These are phyloP conservation scores for Rhynchospora pubera DNA, from an alignment of 176 grass and related monocot species.

Conservation along the genomic window DNA sequence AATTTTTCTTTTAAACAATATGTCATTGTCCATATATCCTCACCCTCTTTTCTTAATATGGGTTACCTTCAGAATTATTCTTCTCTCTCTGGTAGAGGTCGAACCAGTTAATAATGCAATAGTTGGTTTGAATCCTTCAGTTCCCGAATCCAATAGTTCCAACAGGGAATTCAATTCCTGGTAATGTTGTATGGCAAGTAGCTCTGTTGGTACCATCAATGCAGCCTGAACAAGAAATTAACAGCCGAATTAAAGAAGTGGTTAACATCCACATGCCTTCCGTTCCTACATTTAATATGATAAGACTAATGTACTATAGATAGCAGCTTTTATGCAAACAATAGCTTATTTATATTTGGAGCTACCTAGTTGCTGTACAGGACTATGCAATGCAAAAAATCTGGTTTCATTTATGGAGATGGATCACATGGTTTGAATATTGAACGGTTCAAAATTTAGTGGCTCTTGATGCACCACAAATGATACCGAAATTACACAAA, in stretches of 20 bases:
- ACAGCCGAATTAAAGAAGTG: constrained; percentile 10
- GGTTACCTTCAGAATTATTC: constrained; percentile 54
- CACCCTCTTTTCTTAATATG: not conserved
- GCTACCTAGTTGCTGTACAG: not conserved
- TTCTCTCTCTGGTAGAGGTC: constrained; percentile 57
- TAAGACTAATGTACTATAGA: not conserved
- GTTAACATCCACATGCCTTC: not conserved
- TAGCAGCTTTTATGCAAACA: not conserved
- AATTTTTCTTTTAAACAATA: too few species aligned
- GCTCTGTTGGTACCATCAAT: constrained; percentile 94
- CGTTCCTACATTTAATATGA: too few species aligned
- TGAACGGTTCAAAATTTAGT: too few species aligned
- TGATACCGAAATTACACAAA: too few species aligned
- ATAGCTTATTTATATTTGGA: not conserved
- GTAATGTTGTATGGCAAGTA: constrained; percentile 87
- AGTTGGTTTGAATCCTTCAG: constrained; percentile 45
- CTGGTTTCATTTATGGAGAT: not conserved
- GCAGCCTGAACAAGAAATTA: constrained; percentile 55
- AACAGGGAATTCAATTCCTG: constrained; percentile 65
- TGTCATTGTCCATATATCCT: too few species aligned
- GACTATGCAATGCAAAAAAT: not conserved
- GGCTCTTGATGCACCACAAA: too few species aligned
- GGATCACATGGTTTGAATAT: too few species aligned
- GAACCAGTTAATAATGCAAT: constrained; percentile 89
- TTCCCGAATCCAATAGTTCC: constrained; percentile 54